Evolutionary conservation across 225 moss, liverwort and hornwort species (phyloP).

Genomic region (Anthoceros angustus): DNA sequence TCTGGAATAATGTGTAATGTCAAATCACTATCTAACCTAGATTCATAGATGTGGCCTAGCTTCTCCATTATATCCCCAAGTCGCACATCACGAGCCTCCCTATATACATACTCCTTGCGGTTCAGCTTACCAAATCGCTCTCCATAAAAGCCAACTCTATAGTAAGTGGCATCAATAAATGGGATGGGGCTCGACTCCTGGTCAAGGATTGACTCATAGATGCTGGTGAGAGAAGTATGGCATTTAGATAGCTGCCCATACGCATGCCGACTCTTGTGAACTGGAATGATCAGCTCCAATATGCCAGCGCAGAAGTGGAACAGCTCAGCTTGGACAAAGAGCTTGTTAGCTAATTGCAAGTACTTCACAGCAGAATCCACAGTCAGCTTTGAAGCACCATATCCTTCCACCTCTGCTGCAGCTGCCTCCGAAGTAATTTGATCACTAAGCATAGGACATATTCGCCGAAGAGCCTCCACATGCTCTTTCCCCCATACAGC

Average conservation of each 20-base stretch:
- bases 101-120: constrained; percentile 86
- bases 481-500: constrained; percentile 88
- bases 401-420: constrained; percentile 90
- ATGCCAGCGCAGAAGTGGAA: constrained; percentile 94
- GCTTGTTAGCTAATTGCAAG: constrained; percentile 83
- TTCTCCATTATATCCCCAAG: constrained; percentile 96
- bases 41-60: constrained; percentile 71
- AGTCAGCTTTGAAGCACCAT: constrained; percentile 86
- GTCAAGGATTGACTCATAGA: constrained; percentile 82
- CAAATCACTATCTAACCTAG: constrained; percentile 58
- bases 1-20: constrained; percentile 86
- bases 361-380: constrained; percentile 98
- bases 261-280: constrained; percentile 81
- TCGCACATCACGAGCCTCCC: constrained; percentile 90
- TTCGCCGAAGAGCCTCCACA: constrained; percentile 57
- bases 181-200: constrained; percentile 93
- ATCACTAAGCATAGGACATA: constrained; percentile 89
- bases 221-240: constrained; percentile 76
- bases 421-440: constrained; percentile 84
- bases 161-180: constrained; percentile 91
- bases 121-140: constrained; percentile 74
- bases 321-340: constrained; percentile 79
- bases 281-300: constrained; percentile 87
- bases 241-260: constrained; percentile 77
- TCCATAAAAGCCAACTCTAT: constrained; percentile 92